Conservation (phyloP, 345 rosid species). For the Salix dunnii region DNA sequence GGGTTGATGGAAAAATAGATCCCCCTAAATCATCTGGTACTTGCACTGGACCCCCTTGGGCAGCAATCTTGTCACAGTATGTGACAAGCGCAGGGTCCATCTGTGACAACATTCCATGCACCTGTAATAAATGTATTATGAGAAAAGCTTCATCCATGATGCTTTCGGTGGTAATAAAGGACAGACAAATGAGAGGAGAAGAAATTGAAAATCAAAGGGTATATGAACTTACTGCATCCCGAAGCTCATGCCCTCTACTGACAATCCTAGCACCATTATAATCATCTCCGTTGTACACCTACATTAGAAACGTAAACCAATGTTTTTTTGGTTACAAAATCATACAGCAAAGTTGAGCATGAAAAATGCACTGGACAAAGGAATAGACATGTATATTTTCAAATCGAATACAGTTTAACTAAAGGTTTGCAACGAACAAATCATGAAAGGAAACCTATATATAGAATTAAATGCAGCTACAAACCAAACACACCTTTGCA, state of each 20-base stretch:
- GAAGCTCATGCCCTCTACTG: constrained; percentile 90
- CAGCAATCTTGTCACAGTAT: constrained; percentile 82
- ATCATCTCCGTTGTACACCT: constrained; percentile 94
- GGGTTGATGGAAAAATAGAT: constrained; percentile 56
- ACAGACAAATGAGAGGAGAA: background rate
- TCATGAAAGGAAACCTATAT: background rate
- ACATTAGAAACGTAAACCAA: constrained; percentile 12
- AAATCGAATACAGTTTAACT: too few relatives aligned
- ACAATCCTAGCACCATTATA: constrained; percentile 93
- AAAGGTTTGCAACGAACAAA: too few relatives aligned
- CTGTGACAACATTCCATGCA: constrained; percentile 96
- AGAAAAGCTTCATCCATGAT: background rate
- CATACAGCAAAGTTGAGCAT: background rate
- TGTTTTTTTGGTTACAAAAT: too few relatives aligned
- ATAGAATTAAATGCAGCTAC: background rate
- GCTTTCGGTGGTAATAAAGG: background rate
- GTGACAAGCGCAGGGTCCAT: constrained; percentile 91
- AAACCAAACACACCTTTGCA: constrained; percentile 64
- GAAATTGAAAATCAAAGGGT: background rate
- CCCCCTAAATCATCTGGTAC: constrained; percentile 73
- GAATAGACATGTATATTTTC: background rate
- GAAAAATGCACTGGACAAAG: background rate
- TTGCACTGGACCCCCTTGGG: constrained; percentile 78
- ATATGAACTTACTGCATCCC: constrained; percentile 66
- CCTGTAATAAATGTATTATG: constrained; percentile 43